Evolutionary conservation across 2,329 filamentous ascomycete genomes (phyloP).

Genomic region (Mycogone perniciosa): DNA sequence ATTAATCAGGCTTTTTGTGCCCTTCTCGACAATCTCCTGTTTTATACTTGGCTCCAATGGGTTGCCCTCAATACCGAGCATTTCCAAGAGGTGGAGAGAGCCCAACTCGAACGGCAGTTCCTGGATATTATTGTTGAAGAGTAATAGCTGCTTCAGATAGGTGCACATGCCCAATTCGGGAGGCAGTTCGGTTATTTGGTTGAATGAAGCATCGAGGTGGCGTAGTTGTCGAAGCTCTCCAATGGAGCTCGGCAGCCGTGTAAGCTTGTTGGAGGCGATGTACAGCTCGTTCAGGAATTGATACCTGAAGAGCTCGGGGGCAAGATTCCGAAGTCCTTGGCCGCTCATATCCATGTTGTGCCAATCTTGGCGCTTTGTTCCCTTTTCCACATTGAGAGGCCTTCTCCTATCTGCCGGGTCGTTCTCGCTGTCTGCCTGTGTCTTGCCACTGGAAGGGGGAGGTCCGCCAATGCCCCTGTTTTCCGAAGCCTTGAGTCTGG

Average conservation of each 20-base stretch:
- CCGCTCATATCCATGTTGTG: conserved; percentile 90
- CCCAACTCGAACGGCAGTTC: conserved; percentile 81
- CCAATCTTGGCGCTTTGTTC: conserved; percentile 74
- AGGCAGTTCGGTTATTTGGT: conserved; percentile 74
- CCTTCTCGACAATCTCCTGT: conserved; percentile 76
- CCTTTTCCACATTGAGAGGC: conserved; percentile 60
- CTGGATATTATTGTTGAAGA: conserved; percentile 87
- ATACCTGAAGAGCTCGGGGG: conserved; percentile 76
- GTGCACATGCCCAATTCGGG: conserved; percentile 96
- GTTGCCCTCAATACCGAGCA: conserved; percentile 89
- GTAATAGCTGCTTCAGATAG: conserved; percentile 73
- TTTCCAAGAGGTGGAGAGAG: conserved; percentile 79
- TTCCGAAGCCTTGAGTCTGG: conserved; percentile 61
- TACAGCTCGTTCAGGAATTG: conserved; percentile 87
- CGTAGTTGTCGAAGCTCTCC: conserved; percentile 75
- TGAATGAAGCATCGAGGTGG: conserved; percentile 82
- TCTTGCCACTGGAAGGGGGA: conserved; percentile 42
- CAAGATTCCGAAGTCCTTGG: conserved; percentile 83
- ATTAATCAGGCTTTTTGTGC: conserved; percentile 78
- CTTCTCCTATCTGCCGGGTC: conserved; percentile 52
- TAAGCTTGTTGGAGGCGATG: conserved; percentile 87
- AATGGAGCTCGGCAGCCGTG: conserved; percentile 70
- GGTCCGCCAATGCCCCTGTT: conserved; percentile 60
- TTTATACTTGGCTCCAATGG: conserved; percentile 71
- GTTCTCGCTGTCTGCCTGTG: conserved; percentile 44